Base-by-base conservation (phyloP, 768 basidiomycete species). In the Sistotremastrum suecicum region DNA sequence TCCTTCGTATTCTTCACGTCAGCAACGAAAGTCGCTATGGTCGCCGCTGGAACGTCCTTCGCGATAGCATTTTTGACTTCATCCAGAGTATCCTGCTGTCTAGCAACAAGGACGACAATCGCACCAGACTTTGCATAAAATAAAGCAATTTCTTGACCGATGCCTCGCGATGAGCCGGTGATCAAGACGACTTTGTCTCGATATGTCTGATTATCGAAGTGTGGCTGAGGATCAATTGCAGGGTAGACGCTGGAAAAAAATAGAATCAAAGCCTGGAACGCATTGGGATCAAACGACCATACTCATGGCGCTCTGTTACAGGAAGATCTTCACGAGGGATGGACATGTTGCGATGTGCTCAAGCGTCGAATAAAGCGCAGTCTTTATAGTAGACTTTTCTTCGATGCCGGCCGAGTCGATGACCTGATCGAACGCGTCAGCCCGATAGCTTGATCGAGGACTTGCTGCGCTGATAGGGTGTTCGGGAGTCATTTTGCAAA, bases 161-260 rank as follows among this genome's bases (percentile, higher is more conserved):
- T 53, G 30, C 54, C 54, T n/a, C 45, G 48, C 4, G 48, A 51
- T 2, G 51, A 48, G 8, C 55, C 55, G 3, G 52, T 49, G 30
- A 56, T 38, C 29, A 54, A 41, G 8, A 53, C 55, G 38, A 55
- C 50, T 38, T 52, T 49, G 5, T 45, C 54, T 29, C 41, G 45
- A 39, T 48, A 51, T 20, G 49, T 50, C n/a, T 49, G 42, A 3
- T 45, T 37, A n/a, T 39, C 41, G 40, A 53, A 55, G 29, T 55
- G 42, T 1, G 43, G 43, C n/a, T 51, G 48, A 5, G 59, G 59
- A 39, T 56, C 55, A 9, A 62, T 60, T 11, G 51, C 54, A 0
- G 58, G 56, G 45, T 62, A 60, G 35, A 53, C 47, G 48, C 40
- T 41, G 54, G 57, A 53, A 53, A 46, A 51, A 7, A 48, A 44